A percentile compares a stretch with the other conserved stretches of the same genome.
Evolutionary conservation across 352 stramenopile species (phyloP).

Genomic region (Globisporangium sylvaticum): DNA sequence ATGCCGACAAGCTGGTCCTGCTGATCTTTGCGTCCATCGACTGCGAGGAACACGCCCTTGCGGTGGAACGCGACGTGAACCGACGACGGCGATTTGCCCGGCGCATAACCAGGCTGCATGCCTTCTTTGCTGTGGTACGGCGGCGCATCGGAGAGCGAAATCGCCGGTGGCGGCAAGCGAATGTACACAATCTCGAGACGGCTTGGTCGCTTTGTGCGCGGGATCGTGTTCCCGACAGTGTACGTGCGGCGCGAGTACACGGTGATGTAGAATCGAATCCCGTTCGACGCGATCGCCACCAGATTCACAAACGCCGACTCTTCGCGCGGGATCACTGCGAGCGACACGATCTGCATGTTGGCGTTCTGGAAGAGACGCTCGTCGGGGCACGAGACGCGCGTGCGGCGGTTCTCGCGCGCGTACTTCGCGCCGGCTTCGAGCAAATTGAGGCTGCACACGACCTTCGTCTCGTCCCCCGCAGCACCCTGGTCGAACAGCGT

Average conservation of each 20-base stretch:
- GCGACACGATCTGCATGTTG: conserved; percentile 64
- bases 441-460: conserved; percentile 68
- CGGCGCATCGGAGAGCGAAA: conserved; percentile 63
- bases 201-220: conserved; percentile 50
- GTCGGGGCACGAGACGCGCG: conserved; percentile 77
- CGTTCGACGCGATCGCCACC: conserved; percentile 90
- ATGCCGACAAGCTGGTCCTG: conserved; percentile 78
- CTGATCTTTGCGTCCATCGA: conserved; percentile 73
- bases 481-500: conserved; percentile 70
- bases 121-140: conserved; percentile 86
- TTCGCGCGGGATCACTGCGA: conserved; percentile 56
- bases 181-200: conserved; percentile 79
- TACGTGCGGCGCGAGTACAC: conserved; percentile 71
- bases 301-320: conserved; percentile 87
- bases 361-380: conserved; percentile 71
- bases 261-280: conserved; percentile 93
- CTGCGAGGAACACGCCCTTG: conserved; percentile 73
- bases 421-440: conserved; percentile 73
- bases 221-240: conserved; percentile 33
- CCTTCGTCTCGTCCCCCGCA: conserved; percentile 47
- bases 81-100: conserved; percentile 72
- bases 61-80: conserved; percentile 79
- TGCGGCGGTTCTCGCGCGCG: conserved; percentile 77
- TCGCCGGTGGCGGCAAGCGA: conserved; percentile 67
- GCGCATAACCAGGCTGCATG: conserved; percentile 77